Base-by-base conservation (phyloP, 352 stramenopile species). In the Pythium phragmiticola region DNA sequence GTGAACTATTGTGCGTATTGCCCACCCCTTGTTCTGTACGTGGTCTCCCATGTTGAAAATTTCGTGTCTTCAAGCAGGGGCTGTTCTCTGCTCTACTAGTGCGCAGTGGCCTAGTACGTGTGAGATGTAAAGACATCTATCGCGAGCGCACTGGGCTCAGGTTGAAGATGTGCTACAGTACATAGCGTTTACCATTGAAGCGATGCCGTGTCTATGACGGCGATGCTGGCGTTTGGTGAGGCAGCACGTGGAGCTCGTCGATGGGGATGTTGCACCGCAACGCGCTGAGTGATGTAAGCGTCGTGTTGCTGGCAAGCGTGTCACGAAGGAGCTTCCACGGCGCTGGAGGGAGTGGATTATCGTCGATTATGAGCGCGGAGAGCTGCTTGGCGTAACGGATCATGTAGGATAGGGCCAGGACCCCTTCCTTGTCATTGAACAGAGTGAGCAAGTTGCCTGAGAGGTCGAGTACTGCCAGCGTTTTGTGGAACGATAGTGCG, bases 401-500 rank as follows among this genome's bases (percentile, higher is more conserved):
- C 30, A 84, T 45, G 61, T 87, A 84, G 14, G 73, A 70, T n/a
- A 91, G 61, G 0, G 77, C 73, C 8, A 89, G 36, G 39, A 77
- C 81, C 13, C 78, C 82, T 36, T 78, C 62, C 45, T 80, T 76
- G 26, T 87, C 71, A 36, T 82, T 76, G 54, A 89, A 89, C 28
- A 85, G 37, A 17, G 60, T 72, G 39, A 88, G 55, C 63, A 81
- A 59, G 33, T 88, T 89, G 72, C 67, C 67, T 0, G 82, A 89
- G 1, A 88, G 59, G 56, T 91, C 74, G 23, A 88, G 73, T 5
- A 76, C 68, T 0, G 78, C 87, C 23, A 91, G 63, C 23, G 70
- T 79, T 5, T 65, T 74, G 37, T 91, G 80, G 59, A 89, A 80
- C 2, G 76, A 66, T 23, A 88, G 54, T 0, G 76, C 73, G 2